These are phyloP conservation scores for Urochloa ruziziensis DNA, from an alignment of 176 grass and related monocot genomes.

Conservation along the genomic window DNA sequence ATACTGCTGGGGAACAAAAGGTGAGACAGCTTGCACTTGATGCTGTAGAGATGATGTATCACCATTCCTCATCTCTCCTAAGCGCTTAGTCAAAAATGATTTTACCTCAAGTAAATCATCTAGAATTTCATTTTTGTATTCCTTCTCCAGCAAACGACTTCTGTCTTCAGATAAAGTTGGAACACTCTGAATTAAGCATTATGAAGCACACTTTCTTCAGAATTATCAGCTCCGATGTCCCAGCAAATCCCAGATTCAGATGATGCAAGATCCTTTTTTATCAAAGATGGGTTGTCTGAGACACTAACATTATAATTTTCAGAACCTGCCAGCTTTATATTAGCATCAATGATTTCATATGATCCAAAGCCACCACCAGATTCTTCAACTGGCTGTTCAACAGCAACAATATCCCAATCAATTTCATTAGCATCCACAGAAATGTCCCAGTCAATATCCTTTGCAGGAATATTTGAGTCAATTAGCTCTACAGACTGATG, in stretches of 20 bases:
- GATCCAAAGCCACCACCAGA: slow-evolving; percentile 55
- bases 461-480: slow-evolving; percentile 37
- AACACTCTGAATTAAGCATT: slow-evolving; percentile 32
- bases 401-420: slow-evolving; percentile 82
- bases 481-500: slow-evolving; percentile 29
- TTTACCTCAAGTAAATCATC: slow-evolving; percentile 97
- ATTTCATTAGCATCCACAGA: slow-evolving; percentile 79
- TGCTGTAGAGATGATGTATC: slow-evolving; percentile 92
- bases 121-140: slow-evolving; percentile 86
- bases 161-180: slow-evolving; percentile 50
- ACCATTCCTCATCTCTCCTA: slow-evolving; percentile 64
- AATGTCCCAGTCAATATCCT: slow-evolving; percentile 93
- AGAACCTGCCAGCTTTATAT: slow-evolving; percentile 55
- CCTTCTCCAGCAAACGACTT: slow-evolving; percentile 83
- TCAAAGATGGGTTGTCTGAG: slow-evolving; percentile 37
- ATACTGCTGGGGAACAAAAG: slow-evolving; percentile 92
- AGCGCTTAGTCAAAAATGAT: slow-evolving; percentile 76
- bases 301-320: slow-evolving; percentile 45
- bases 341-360: slow-evolving; percentile 82
- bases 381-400: slow-evolving; percentile 69
- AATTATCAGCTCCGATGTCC: slow-evolving; percentile 65
- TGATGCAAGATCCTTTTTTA: slow-evolving; percentile 33
- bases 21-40: slow-evolving; percentile 92
- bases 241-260: slow-evolving; percentile 72
- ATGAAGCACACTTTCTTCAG: slow-evolving; percentile 24